phyloP scores from a whole-genome alignment of 2,329 filamentous ascomycete species.

The Sporothrix mexicana region DNA sequence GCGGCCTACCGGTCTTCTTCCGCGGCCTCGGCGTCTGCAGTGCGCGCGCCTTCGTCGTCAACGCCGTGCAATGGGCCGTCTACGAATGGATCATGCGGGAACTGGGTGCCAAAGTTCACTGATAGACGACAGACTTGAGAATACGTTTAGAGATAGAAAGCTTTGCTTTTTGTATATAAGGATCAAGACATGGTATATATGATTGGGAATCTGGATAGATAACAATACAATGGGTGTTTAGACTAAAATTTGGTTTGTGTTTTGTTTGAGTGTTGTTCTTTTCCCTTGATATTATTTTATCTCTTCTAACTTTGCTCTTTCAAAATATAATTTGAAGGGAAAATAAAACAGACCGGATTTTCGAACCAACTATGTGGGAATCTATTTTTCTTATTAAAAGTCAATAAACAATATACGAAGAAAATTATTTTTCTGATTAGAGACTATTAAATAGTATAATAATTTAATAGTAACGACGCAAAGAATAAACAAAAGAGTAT shows the following conservation, averaged over 20 bases:
- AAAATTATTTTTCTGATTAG: no score
- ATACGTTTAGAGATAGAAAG: neutral
- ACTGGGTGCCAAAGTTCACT: slow-evolving; percentile 45
- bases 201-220: neutral
- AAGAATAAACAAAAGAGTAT: no score
- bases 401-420: no score
- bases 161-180: neutral
- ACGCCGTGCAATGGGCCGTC: slow-evolving; percentile 89
- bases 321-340: neutral
- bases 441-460: no score
- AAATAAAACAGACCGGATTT: no score
- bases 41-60: slow-evolving; percentile 85
- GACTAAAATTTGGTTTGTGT: neutral
- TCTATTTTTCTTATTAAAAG: no score
- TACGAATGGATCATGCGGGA: slow-evolving; percentile 86
- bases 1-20: slow-evolving; percentile 70
- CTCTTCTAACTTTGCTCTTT: no score
- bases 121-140: neutral
- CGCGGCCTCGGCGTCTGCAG: slow-evolving; percentile 81
- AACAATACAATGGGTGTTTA: neutral
- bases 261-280: neutral
- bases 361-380: no score
- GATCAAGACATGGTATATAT: neutral
- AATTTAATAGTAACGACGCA: no score
- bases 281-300: neutral